A percentile compares a stretch with the other conserved stretches of the same genome.
phyloP scores from a whole-genome alignment of 2,329 filamentous ascomycete species.

The Trichoderma asperellum region DNA sequence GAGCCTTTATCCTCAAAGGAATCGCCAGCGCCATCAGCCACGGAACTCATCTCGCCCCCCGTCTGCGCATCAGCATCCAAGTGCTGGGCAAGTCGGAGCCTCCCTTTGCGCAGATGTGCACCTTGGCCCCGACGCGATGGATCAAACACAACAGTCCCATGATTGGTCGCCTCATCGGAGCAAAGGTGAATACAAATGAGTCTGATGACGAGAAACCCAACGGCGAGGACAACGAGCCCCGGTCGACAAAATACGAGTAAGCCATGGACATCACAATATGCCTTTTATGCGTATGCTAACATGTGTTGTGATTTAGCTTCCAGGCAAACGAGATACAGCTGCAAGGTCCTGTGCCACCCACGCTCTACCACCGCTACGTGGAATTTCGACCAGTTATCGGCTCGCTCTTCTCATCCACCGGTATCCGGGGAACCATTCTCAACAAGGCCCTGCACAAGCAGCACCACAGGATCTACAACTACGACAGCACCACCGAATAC shows the following conservation, averaged over 20 bases:
- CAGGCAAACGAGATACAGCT: conserved; percentile 92
- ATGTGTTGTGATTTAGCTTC: conserved; percentile 61
- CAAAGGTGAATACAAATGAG: conserved; percentile 67
- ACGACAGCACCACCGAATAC: conserved; percentile 73
- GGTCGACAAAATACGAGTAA: conserved; percentile 76
- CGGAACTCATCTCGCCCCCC: conserved; percentile 68
- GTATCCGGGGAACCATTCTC: conserved; percentile 76
- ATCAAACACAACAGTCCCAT: conserved; percentile 87
- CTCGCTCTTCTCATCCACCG: conserved; percentile 80
- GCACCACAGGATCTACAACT: conserved; percentile 87
- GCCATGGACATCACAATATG: neutral
- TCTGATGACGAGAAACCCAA: conserved; percentile 45
- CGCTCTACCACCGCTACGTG: conserved; percentile 88
- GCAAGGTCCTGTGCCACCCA: conserved; percentile 75
- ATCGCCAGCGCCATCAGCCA: conserved; percentile 65
- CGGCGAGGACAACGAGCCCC: conserved; percentile 47
- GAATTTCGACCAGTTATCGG: conserved; percentile 91
- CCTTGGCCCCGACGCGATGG: conserved; percentile 74
- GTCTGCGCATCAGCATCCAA: conserved; percentile 73
- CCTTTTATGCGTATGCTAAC: neutral
- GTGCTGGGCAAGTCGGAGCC: conserved; percentile 75
- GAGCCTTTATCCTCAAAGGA: conserved; percentile 77
- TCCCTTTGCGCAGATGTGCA: conserved; percentile 73
- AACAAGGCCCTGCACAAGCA: conserved; percentile 89
- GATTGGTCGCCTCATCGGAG: conserved; percentile 79